phyloP scores from a whole-genome alignment of 495 filamentous ascomycete species.

The Podospora didyma region DNA sequence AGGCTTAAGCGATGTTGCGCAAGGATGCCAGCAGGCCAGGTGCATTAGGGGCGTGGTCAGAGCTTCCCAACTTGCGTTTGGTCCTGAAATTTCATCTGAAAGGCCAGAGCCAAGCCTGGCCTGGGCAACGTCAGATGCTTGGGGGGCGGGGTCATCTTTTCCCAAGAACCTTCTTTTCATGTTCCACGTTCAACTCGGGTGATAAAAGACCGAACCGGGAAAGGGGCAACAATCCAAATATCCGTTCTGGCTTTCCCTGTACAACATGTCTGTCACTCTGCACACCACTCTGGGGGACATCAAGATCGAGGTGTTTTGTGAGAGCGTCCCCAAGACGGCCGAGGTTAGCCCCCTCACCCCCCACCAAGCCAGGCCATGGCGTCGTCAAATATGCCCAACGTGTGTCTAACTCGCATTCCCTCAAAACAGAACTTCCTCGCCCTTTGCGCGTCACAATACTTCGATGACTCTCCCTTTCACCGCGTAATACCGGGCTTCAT shows the following conservation, averaged over 20 bases:
- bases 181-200: neutral
- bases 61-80: neutral
- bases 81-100: neutral
- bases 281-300: constrained; percentile 88
- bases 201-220: neutral
- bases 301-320: constrained; percentile 96
- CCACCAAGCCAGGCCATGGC: neutral
- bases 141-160: neutral
- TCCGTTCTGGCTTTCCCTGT: neutral
- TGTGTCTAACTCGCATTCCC: neutral
- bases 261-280: constrained; percentile 63
- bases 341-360: constrained; percentile 58
- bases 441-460: constrained; percentile 85
- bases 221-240: neutral
- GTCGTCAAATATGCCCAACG: constrained; percentile 60
- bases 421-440: constrained; percentile 85
- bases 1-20: too few species aligned
- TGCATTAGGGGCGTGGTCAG: neutral
- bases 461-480: constrained; percentile 87
- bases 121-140: neutral
- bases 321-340: constrained; percentile 85
- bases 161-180: neutral
- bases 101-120: too few species aligned
- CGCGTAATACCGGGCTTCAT: constrained; percentile 88
- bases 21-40: too few species aligned